phyloP scores from a whole-genome alignment of 2,329 filamentous ascomycete genomes.

The Neurospora sp. region DNA sequence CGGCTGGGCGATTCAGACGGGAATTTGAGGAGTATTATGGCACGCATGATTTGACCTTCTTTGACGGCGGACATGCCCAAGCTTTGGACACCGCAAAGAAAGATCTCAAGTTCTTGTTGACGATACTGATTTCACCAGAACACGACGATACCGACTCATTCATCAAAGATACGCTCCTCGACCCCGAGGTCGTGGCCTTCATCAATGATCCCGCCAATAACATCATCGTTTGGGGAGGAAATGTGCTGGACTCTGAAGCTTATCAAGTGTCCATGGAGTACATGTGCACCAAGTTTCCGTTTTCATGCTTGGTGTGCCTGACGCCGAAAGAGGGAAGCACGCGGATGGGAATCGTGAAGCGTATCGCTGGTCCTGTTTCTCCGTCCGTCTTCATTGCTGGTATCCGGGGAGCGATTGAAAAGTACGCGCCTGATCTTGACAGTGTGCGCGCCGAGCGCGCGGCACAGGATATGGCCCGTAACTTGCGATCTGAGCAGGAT shows the following conservation, averaged over 20 bases:
- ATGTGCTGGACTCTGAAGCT: conserved; percentile 84
- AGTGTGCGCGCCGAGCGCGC: conserved; percentile 64
- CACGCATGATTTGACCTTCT: conserved; percentile 59
- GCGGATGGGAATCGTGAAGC: conserved; percentile 81
- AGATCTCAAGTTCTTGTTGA: conserved; percentile 83
- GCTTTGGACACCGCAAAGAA: conserved; percentile 83
- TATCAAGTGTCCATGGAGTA: conserved; percentile 87
- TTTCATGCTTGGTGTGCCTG: conserved; percentile 75
- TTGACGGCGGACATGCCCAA: conserved; percentile 84
- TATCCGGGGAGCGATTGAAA: conserved; percentile 60
- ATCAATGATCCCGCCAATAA: conserved; percentile 67
- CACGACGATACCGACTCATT: conserved; percentile 86
- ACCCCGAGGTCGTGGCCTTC: conserved; percentile 62
- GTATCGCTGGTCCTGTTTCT: conserved; percentile 62
- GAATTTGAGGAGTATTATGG: conserved; percentile 96
- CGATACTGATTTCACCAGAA: conserved; percentile 80
- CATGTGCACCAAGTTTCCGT: conserved; percentile 86
- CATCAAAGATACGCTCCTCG: conserved; percentile 70
- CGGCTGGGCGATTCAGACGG: conserved; percentile 75
- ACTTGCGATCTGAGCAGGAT: conserved; percentile 78
- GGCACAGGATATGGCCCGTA: conserved; percentile 73
- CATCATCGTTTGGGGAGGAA: conserved; percentile 85
- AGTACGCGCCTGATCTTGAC: conserved; percentile 66
- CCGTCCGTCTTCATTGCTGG: conserved; percentile 65
- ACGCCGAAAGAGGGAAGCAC: conserved; percentile 76